Percentiles rank a stretch among this genome's conserved stretches.
These are phyloP conservation scores for Neospora caninum DNA, from an alignment of 169 alveolate species.

Conservation along the genomic window DNA sequence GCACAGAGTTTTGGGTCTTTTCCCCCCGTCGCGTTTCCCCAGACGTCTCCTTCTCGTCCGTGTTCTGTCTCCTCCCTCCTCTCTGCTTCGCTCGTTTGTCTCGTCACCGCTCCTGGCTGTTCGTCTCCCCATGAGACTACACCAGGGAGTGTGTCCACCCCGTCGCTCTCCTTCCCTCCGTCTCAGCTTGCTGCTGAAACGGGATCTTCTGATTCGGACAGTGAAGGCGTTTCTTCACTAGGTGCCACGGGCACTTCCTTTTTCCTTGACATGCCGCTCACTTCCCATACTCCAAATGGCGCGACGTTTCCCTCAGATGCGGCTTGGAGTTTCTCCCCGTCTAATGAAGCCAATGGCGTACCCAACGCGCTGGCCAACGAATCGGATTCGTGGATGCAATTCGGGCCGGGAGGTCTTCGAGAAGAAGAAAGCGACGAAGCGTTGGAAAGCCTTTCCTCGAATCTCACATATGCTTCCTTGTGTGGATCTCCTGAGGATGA, in stretches of 20 bases:
- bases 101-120: conserved; percentile 30
- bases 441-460: background rate
- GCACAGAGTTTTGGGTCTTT: background rate
- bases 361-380: too few relatives aligned
- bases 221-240: too few relatives aligned
- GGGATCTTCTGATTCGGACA: background rate
- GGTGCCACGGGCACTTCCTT: too few relatives aligned
- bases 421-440: background rate
- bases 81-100: background rate
- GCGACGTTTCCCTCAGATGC: background rate
- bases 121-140: background rate
- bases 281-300: background rate
- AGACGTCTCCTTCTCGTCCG: background rate
- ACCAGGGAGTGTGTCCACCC: background rate
- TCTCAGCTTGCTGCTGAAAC: background rate
- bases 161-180: conserved; percentile 18
- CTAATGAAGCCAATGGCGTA: background rate
- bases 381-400: background rate
- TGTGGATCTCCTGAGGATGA: background rate
- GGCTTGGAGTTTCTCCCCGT: background rate
- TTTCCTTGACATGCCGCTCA: too few relatives aligned
- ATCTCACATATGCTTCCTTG: background rate
- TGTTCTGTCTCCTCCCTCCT: background rate
- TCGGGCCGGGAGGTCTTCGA: background rate
- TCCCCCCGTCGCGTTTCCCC: background rate